These are phyloP conservation scores for Pichia sp. DNA, from an alignment of 1,139 yeast species.

Conservation along the genomic window DNA sequence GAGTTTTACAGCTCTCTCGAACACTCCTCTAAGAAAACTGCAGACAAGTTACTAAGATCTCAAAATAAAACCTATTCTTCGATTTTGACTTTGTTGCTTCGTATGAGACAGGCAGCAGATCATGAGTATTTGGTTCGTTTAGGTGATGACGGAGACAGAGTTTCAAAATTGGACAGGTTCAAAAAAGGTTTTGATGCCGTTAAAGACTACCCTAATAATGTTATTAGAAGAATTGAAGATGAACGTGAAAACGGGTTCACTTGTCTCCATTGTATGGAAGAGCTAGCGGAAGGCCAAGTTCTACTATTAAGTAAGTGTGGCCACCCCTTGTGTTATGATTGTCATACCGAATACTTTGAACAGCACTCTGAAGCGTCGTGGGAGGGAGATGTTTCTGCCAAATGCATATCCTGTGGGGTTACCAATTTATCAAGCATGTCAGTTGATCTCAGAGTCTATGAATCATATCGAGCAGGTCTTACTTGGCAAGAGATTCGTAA, in stretches of 20 bases:
- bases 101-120: constrained; percentile 88
- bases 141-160: constrained; percentile 40
- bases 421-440: constrained; percentile 39
- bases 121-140: constrained; percentile 73
- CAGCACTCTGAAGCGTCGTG: constrained; percentile 34
- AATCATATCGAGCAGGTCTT: constrained; percentile 38
- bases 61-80: constrained; percentile 36
- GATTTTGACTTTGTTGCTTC: constrained; percentile 66
- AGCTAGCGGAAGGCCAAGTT: constrained; percentile 44
- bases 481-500: constrained; percentile 24
- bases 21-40: constrained; percentile 50
- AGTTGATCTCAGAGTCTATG: constrained; percentile 49
- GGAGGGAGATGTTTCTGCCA: constrained; percentile 40
- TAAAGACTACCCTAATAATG: constrained; percentile 5
- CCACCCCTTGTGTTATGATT: constrained; percentile 61
- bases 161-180: constrained; percentile 16
- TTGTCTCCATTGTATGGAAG: constrained; percentile 70
- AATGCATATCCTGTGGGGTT: constrained; percentile 37
- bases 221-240: constrained; percentile 22
- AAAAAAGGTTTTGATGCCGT: constrained; percentile 23
- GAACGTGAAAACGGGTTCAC: constrained; percentile 36
- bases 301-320: constrained; percentile 59
- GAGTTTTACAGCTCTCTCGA: constrained; percentile 59
- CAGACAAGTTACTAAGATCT: constrained; percentile 45
- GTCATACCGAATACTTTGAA: constrained; percentile 52